Base-by-base conservation (phyloP, 2,329 filamentous ascomycete genomes). In the Plectosphaerella plurivora region DNA sequence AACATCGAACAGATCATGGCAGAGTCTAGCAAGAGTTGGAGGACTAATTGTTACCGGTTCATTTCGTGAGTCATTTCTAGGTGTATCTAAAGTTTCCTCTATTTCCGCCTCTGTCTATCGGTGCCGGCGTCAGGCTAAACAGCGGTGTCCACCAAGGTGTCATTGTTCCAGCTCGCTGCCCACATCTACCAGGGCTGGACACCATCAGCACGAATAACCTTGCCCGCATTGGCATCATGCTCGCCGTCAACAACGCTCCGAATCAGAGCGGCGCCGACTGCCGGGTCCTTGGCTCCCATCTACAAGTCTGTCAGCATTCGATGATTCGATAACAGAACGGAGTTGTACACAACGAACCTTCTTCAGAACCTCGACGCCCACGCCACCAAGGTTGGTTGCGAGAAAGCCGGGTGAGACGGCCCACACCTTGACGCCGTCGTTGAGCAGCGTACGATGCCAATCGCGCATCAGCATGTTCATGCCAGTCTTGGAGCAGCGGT, bases 351-450 rank as follows among this genome's bases (percentile, higher is more conserved):
- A 12, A 44, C 41, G 16, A 12, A 44, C 41, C 41, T 44, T 44
- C 11, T 10, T 20, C 7, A 44, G 16, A 20, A 18, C n/a, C 41
- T 44, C 41, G 5, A n/a, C n/a, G 16, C 41, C 41, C 8, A 44
- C 41, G 11, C 65, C 70, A 2, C 69, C 73, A 1, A 81, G 56
- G 1, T 69, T 68, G 0, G 77, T 82, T 0, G 73, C 76, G 44
- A 81, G 58, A 46, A 73, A 70, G 0, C 78, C 79, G 0, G 77
- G 78, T 6, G 68, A 72, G n/a, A 81, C 61, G 28, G 61, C 60
- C 65, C 68, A 81, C 0, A 76, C 72, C 59, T 76, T 78, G 5
- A 81, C 75, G 0, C 76, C 75, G 42, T 82, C 78, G 2, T 70
- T 68, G 45, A 64, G 68, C 22, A 78, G 61, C 0, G 66, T 53